Percentiles rank a stretch among this genome's conserved stretches.
These are phyloP conservation scores for Sporothrix sp. DNA, from an alignment of 2,329 filamentous ascomycete genomes.

Conservation along the genomic window DNA sequence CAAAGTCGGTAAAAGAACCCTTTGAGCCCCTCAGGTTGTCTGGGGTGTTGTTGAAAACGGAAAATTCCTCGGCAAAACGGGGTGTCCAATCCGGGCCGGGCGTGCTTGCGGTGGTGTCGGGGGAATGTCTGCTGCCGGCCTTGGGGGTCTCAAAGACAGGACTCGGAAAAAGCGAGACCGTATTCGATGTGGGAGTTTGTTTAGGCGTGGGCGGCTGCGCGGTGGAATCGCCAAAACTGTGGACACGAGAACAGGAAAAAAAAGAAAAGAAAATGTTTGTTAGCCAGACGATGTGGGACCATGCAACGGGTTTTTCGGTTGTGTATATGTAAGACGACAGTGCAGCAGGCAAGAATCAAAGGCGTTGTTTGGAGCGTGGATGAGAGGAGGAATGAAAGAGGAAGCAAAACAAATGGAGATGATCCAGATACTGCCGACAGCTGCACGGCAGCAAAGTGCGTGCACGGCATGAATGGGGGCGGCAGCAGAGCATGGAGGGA, in stretches of 20 bases:
- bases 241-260: slow-evolving; percentile 15
- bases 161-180: slow-evolving; percentile 39
- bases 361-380: neutral
- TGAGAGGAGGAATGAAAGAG: neutral
- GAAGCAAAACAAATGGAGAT: slow-evolving; percentile 10
- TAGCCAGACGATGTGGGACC: slow-evolving; percentile 15
- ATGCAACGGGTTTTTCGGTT: neutral
- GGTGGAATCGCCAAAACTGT: slow-evolving; percentile 55
- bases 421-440: slow-evolving; percentile 9
- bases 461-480: slow-evolving; percentile 11
- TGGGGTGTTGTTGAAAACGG: slow-evolving; percentile 55
- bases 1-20: slow-evolving; percentile 37
- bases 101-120: slow-evolving; percentile 17
- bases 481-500: slow-evolving; percentile 4
- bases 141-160: slow-evolving; percentile 49
- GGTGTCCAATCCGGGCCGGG: slow-evolving; percentile 41
- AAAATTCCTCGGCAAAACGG: slow-evolving; percentile 55
- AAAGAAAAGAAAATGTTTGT: slow-evolving; percentile 10
- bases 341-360: neutral
- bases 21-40: slow-evolving; percentile 43
- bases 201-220: slow-evolving; percentile 50
- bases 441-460: slow-evolving; percentile 12
- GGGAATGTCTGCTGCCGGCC: slow-evolving; percentile 38
- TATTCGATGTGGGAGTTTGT: slow-evolving; percentile 46
- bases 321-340: neutral